Evolutionary conservation across 2,329 filamentous ascomycete genomes (phyloP), one percentile per base, ranked within the genome.

Genomic region (Malbranchea zuffiana): DNA sequence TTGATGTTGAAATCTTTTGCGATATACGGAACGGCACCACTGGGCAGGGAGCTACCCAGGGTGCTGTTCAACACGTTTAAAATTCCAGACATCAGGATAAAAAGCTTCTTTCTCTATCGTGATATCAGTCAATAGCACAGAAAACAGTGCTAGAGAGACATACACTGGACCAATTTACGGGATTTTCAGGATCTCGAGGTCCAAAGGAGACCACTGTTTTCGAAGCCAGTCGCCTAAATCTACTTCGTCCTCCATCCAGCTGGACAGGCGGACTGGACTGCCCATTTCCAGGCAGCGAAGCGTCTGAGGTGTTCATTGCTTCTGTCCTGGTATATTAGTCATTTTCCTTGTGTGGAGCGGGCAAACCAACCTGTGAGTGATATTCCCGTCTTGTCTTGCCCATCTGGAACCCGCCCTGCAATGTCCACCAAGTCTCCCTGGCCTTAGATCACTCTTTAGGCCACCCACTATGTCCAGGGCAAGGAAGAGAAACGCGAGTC

Each of bases 11-110:
- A 60, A 12, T 61, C 49, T 25, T 51, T 38, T 4, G 56, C 51
- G 24, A 64, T 64, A 42, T 52, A 54, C 7, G 50, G 44, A 15
- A 59, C 56, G 20, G 60, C 59, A 28, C 57, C 58, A 36, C 56
- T 59, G 15, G 60, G 59, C 13, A 64, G 47, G 6, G 60, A 62
- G 7, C 59, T 60, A 10, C 53, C 54, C 21, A 64, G 49, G 5
- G 60, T 61, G 39, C 58, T 62, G 47, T 65, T 63, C 0, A 65
- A 59, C 0, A 59, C 55, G 3, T 29, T 41, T 6, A 51, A 32
- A 6, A 54, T 46, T 34, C 60, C 61, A 17, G 54, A 48, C 6
- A 49, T 32, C 18, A 62, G 46, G n/a, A 62, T 47, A 17, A 59
- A 50, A 5, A 52, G 39, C 40, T 62, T 63, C 44, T 53, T 56